A percentile compares a stretch with the other conserved stretches of the same genome.
Conservation (phyloP, 192 early-diverging fungal species). For the Coemansia asiatica region DNA sequence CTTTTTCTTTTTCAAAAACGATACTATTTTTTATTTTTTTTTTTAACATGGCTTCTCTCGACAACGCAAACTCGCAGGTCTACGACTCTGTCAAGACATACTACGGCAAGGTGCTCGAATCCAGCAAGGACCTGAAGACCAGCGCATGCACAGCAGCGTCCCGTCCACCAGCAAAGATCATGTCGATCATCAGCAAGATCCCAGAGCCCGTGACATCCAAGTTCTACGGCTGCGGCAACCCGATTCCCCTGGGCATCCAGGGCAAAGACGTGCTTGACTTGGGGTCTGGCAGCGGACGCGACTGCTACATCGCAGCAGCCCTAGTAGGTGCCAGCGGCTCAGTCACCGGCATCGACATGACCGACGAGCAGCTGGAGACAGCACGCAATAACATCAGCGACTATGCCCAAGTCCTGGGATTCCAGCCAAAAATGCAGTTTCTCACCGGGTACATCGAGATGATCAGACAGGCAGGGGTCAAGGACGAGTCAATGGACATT, state of each 20-base stretch:
- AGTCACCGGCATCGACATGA: conserved; percentile 55
- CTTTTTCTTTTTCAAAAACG: too few species aligned
- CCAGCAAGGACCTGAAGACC: conserved; percentile 28
- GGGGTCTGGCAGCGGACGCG: conserved; percentile 48
- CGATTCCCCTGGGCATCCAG: conserved; percentile 46
- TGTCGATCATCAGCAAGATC: conserved; percentile 16
- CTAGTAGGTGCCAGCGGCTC: conserved; percentile 39
- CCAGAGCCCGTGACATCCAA: conserved; percentile 30
- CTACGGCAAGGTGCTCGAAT: conserved; percentile 36
- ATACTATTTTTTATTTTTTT: too few species aligned
- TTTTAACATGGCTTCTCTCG: conserved; percentile 2
- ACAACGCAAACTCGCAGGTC: conserved; percentile 7
- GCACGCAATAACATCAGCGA: conserved; percentile 21
- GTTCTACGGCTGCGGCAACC: conserved; percentile 52
- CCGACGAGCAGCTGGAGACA: conserved; percentile 46
- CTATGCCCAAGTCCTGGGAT: conserved; percentile 32
- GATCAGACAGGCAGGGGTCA: conserved; percentile 16
- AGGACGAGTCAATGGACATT: conserved; percentile 32
- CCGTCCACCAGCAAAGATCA: conserved; percentile 4
- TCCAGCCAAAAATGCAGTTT: conserved; percentile 36
- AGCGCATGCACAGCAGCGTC: conserved; percentile 25
- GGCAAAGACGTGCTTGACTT: conserved; percentile 48
- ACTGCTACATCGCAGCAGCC: conserved; percentile 54
- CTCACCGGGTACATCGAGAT: conserved; percentile 50
- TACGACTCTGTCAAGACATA: conserved; percentile 34